phyloP scores from a whole-genome alignment of 345 rosid genomes.

The Psidium friedrichsthalianum region DNA sequence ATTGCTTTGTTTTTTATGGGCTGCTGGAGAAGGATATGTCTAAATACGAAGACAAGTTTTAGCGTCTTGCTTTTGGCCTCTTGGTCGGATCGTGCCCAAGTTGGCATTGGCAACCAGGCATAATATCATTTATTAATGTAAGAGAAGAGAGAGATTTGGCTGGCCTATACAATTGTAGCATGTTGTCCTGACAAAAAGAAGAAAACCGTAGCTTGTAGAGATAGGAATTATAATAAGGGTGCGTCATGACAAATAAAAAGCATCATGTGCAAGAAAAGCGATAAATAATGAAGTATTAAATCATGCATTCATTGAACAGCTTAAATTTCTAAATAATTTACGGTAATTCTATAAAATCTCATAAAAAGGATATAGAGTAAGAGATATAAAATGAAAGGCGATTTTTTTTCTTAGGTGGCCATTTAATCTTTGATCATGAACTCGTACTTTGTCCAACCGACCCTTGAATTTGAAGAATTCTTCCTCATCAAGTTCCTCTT shows the following conservation, averaged over 20 bases:
- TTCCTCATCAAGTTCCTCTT: background rate
- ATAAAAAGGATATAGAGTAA: background rate
- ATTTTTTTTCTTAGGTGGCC: background rate
- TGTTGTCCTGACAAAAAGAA: background rate
- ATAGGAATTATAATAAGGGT: background rate
- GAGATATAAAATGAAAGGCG: background rate
- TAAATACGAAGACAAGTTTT: accelerated
- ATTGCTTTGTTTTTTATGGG: background rate
- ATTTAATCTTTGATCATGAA: background rate
- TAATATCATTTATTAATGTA: background rate
- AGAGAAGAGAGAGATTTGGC: background rate
- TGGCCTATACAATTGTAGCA: background rate
- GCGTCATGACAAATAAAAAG: background rate
- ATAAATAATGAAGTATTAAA: no score
- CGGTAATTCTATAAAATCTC: no score
- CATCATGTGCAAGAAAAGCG: background rate
- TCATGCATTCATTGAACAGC: no score
- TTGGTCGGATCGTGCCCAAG: background rate
- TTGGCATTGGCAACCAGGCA: background rate
- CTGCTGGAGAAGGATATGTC: background rate
- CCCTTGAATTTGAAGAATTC: background rate
- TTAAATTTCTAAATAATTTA: no score
- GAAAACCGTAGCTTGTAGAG: background rate
- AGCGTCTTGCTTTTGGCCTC: background rate
- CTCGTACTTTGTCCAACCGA: background rate